Percentiles rank a stretch among this genome's conserved stretches.
phyloP scores from a whole-genome alignment of 1,284 basidiomycete species.

The Schizophyllum amplum region DNA sequence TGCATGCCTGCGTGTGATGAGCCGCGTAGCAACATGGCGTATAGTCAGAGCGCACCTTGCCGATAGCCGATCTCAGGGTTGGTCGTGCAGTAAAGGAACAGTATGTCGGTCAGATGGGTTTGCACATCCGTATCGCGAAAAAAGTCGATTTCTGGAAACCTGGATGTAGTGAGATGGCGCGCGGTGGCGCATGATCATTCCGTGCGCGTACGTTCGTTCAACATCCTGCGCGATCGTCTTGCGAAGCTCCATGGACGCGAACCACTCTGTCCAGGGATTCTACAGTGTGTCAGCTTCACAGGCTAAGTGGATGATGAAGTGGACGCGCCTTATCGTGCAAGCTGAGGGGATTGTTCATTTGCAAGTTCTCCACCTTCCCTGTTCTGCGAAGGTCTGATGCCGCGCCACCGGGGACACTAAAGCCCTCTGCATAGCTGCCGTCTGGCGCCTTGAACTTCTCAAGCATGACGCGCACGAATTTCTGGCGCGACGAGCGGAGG shows the following conservation, averaged over 20 bases:
- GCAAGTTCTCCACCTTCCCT: slow-evolving; percentile 37
- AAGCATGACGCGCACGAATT: slow-evolving; percentile 43
- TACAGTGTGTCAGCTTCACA: slow-evolving; percentile 21
- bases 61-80: slow-evolving; percentile 82
- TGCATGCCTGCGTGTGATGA: slow-evolving; percentile 64
- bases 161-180: slow-evolving; percentile 21
- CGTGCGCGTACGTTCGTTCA: slow-evolving; percentile 67
- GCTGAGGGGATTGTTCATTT: slow-evolving; percentile 81
- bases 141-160: slow-evolving; percentile 87
- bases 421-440: slow-evolving; percentile 65
- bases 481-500: slow-evolving; percentile 38
- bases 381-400: slow-evolving; percentile 28
- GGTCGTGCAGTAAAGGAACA: slow-evolving; percentile 74
- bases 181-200: slow-evolving; percentile 3
- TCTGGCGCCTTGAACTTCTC: slow-evolving; percentile 73
- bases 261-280: slow-evolving; percentile 94
- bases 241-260: slow-evolving; percentile 76
- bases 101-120: slow-evolving; percentile 72
- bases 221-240: slow-evolving; percentile 89
- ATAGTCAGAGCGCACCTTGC: slow-evolving; percentile 41
- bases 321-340: slow-evolving; percentile 65
- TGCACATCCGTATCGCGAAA: slow-evolving; percentile 73
- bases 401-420: slow-evolving; percentile 43
- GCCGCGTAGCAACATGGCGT: neutral
- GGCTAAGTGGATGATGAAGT: neutral